Evolutionary conservation across 2,329 filamentous ascomycete genomes (phyloP).

Genomic region (Pestalotiopsis sp.): DNA sequence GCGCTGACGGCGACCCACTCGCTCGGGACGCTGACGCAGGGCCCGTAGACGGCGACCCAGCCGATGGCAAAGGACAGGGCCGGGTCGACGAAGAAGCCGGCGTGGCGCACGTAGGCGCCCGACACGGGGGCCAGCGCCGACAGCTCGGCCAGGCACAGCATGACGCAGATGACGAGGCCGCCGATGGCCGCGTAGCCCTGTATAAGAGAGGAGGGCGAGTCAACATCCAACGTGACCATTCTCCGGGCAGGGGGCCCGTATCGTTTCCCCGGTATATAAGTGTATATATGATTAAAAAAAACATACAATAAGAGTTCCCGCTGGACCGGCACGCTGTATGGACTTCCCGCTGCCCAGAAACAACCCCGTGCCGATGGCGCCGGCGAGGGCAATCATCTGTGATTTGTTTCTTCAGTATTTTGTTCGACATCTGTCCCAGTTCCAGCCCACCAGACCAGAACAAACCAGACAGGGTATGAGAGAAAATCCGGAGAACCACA

Average conservation of each 20-base stretch:
- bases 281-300: background rate
- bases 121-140: conserved; percentile 31
- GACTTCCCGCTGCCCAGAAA: conserved; percentile 66
- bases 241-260: too few species aligned
- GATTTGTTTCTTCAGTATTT: background rate
- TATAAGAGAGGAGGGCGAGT: background rate
- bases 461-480: background rate
- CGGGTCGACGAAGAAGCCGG: conserved; percentile 36
- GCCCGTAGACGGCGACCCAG: conserved; percentile 37
- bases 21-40: conserved; percentile 30
- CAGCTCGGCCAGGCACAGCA: conserved; percentile 4
- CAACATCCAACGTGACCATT: background rate
- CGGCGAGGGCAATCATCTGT: conserved; percentile 53
- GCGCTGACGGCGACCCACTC: conserved; percentile 33
- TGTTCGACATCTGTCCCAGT: background rate
- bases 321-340: conserved; percentile 57
- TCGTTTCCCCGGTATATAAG: background rate
- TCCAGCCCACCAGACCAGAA: too few species aligned
- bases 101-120: conserved; percentile 37
- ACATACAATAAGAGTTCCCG: conserved; percentile 7
- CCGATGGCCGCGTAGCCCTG: conserved; percentile 5
- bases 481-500: background rate
- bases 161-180: conserved; percentile 4
- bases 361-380: conserved; percentile 49
- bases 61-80: conserved; percentile 31